Percentiles rank a stretch among this genome's conserved stretches.
phyloP scores from a whole-genome alignment of 1,139 yeast genomes.

The Geotrichum restrictum region DNA sequence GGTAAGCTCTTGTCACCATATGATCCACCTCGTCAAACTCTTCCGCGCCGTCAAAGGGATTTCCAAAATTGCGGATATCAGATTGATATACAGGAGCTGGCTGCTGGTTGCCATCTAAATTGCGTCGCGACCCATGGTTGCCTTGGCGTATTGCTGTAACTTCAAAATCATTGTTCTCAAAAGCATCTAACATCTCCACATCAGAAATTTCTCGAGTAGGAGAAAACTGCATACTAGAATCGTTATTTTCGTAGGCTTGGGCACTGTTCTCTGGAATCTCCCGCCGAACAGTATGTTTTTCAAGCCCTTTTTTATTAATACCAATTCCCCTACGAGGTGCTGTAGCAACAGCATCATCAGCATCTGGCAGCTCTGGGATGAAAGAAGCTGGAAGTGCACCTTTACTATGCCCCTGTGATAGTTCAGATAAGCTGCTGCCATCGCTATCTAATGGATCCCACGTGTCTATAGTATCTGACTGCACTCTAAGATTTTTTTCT shows the following conservation, averaged over 20 bases:
- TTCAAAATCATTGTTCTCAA: background rate
- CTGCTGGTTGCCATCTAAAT: no score
- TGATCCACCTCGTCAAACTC: constrained; percentile 16
- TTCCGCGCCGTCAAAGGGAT: constrained; percentile 12
- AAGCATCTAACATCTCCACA: background rate
- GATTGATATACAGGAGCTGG: background rate
- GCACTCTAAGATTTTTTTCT: background rate
- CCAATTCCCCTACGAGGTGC: constrained; percentile 8
- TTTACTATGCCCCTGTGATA: background rate
- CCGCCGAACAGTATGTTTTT: constrained; percentile 1
- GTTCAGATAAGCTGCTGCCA: background rate
- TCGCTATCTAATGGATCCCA: constrained; percentile 15
- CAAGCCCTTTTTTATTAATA: constrained; percentile 7
- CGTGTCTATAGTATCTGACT: background rate
- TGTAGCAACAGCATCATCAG: background rate
- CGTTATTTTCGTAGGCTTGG: background rate
- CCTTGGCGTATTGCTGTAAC: background rate
- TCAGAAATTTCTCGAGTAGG: background rate
- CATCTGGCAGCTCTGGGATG: background rate
- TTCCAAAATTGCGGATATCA: constrained; percentile 11
- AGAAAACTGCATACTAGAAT: background rate
- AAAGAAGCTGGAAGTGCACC: constrained; percentile 13
- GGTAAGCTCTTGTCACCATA: constrained; percentile 13
- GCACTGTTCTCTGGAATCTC: background rate
- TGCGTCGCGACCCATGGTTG: no score